Evolutionary conservation across 306 rosid genomes (phyloP).

Genomic region (Cyamopsis tetragonoloba): DNA sequence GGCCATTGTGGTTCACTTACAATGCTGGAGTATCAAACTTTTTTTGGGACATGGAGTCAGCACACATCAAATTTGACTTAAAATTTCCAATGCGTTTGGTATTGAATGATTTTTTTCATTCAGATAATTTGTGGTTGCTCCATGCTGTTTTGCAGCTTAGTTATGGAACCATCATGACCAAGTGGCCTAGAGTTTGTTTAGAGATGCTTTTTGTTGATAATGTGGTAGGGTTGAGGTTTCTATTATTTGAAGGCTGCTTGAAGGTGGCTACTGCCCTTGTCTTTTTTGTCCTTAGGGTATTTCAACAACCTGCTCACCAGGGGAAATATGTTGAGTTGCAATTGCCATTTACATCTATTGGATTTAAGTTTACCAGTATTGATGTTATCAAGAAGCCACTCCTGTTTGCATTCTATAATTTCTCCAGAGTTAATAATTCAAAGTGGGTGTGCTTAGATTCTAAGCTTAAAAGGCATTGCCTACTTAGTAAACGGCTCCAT

Average conservation of each 20-base stretch:
- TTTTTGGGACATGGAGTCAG: conserved; percentile 38
- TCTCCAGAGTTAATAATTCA: conserved; percentile 52
- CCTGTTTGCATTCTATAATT: conserved; percentile 71
- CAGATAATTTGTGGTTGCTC: conserved; percentile 44
- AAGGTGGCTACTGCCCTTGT: conserved; percentile 62
- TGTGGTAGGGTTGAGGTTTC: conserved; percentile 76
- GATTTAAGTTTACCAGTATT: conserved; percentile 66
- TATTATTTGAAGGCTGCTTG: conserved; percentile 80
- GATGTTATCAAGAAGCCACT: conserved; percentile 59
- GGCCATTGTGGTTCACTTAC: conserved; percentile 55
- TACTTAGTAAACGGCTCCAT: conserved; percentile 64
- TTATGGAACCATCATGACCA: conserved; percentile 53
- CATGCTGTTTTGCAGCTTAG: conserved; percentile 44
- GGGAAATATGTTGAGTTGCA: conserved; percentile 51
- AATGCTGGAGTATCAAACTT: conserved; percentile 47
- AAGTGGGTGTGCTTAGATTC: conserved; percentile 70
- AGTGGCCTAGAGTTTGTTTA: conserved; percentile 74
- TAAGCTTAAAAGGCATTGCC: conserved; percentile 62
- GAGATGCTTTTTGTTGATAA: conserved; percentile 93
- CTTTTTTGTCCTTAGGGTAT: conserved; percentile 52
- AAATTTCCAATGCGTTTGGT: conserved; percentile 40
- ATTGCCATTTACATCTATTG: conserved; percentile 75
- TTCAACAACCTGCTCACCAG: conserved; percentile 44
- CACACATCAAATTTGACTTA: conserved; percentile 43
- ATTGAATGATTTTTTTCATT: conserved; percentile 38